A percentile compares a stretch with the other conserved stretches of the same genome.
phyloP scores from a whole-genome alignment of 2,329 filamentous ascomycete genomes.

The Claviceps sp. region DNA sequence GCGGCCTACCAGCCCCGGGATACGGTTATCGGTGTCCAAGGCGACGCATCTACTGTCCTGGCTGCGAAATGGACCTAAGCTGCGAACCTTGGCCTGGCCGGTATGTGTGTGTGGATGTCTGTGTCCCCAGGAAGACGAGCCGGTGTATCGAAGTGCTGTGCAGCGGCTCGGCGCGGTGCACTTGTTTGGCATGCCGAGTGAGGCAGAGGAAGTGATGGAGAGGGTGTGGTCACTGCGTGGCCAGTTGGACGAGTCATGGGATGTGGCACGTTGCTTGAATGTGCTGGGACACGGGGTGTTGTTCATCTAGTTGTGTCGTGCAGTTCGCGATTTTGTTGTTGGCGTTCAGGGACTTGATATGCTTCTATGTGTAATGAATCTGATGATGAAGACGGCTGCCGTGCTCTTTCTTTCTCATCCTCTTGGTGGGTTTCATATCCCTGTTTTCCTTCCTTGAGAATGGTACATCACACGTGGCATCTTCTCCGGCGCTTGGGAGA shows the following conservation, averaged over 20 bases:
- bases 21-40: conserved; percentile 20
- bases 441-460: too few relatives aligned
- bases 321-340: too few relatives aligned
- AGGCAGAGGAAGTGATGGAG: conserved; percentile 32
- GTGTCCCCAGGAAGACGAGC: conserved; percentile 25
- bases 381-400: not conserved
- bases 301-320: conserved; percentile 18
- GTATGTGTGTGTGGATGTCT: conserved; percentile 29
- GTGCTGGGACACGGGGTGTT: conserved; percentile 26
- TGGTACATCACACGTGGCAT: too few relatives aligned
- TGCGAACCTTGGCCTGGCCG: conserved; percentile 26
- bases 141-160: conserved; percentile 27
- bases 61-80: conserved; percentile 17
- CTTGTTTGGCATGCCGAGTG: conserved; percentile 31
- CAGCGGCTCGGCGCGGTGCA: conserved; percentile 26
- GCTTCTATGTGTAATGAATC: not conserved
- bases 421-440: too few relatives aligned
- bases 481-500: too few relatives aligned
- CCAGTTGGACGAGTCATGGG: conserved; percentile 29
- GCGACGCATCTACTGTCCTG: conserved; percentile 21
- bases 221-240: conserved; percentile 29
- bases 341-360: too few relatives aligned
- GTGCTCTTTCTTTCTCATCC: too few relatives aligned
- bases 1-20: conserved; percentile 32
- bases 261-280: conserved; percentile 29